Evolutionary conservation across 345 rosid species (phyloP).

Genomic region (Hibiscus mutabilis): DNA sequence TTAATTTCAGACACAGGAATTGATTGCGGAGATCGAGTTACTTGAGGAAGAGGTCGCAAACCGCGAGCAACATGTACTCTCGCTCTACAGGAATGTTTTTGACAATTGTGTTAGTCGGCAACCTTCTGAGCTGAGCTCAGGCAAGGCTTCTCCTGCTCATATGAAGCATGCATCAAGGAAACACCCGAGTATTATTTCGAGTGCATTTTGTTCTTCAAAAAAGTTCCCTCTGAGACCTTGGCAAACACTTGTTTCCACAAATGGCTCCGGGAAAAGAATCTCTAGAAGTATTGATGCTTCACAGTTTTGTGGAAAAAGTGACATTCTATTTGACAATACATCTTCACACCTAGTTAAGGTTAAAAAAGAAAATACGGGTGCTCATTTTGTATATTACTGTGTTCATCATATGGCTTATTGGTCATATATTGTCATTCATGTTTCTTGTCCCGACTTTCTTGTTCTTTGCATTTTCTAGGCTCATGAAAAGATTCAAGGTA

Average conservation of each 20-base stretch:
- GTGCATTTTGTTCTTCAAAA: slow-evolving; percentile 79
- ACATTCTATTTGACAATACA: slow-evolving; percentile 32
- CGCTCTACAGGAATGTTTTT: slow-evolving; percentile 68
- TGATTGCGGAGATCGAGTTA: slow-evolving; percentile 72
- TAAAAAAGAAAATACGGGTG: slow-evolving; percentile 1
- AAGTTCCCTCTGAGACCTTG: slow-evolving; percentile 51
- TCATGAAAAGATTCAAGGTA: slow-evolving; percentile 19
- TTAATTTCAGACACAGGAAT: slow-evolving; percentile 60
- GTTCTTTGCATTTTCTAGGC: slow-evolving; percentile 23
- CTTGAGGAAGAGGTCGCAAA: slow-evolving; percentile 79
- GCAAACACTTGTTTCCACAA: slow-evolving; percentile 42
- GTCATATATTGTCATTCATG: not conserved
- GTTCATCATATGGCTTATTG: not conserved
- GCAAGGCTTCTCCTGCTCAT: slow-evolving; percentile 66
- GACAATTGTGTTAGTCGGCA: slow-evolving; percentile 50
- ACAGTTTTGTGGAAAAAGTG: slow-evolving; percentile 27
- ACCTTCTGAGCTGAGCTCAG: slow-evolving; percentile 56
- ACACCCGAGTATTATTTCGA: slow-evolving; percentile 77
- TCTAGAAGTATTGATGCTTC: slow-evolving; percentile 32
- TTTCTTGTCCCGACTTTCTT: slow-evolving; percentile 7
- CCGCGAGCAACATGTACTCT: slow-evolving; percentile 74
- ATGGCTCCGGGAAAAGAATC: slow-evolving; percentile 36
- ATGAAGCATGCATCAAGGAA: slow-evolving; percentile 49
- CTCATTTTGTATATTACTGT: not conserved
- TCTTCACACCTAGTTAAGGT: slow-evolving; percentile 42